Conservation (phyloP, 352 stramenopile species). For the Globisporangium nunn region DNA sequence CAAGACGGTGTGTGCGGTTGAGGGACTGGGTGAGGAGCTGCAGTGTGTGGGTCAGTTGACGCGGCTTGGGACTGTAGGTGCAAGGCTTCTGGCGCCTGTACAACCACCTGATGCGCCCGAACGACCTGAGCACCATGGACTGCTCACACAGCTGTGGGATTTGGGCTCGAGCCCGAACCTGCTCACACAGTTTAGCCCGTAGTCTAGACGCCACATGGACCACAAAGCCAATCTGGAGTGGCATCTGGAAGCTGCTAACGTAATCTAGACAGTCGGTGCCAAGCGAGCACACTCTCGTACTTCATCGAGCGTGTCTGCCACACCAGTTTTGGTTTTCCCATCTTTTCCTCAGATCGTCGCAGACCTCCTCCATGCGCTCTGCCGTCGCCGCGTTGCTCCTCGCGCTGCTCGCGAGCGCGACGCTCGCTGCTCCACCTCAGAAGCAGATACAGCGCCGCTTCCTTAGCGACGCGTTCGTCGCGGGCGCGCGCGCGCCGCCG, state of each 20-base stretch:
- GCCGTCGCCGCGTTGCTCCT: not conserved
- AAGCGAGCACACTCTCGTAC: not conserved
- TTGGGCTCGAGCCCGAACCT: too few relatives aligned
- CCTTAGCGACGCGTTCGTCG: slow-evolving; percentile 24
- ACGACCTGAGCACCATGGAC: slow-evolving; percentile 90
- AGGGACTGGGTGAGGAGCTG: too few relatives aligned
- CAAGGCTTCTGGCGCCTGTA: slow-evolving; percentile 93
- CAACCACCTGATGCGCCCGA: slow-evolving; percentile 89
- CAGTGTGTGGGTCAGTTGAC: too few relatives aligned
- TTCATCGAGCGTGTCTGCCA: not conserved
- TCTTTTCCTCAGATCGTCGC: too few relatives aligned
- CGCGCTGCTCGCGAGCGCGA: not conserved
- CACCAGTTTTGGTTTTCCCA: too few relatives aligned
- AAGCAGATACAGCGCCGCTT: slow-evolving; percentile 9
- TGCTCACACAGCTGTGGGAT: too few relatives aligned
- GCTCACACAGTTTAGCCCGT: too few relatives aligned
- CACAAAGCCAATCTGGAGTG: too few relatives aligned
- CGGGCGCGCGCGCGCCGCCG: slow-evolving; percentile 20
- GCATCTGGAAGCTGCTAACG: too few relatives aligned
- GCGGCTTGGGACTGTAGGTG: slow-evolving; percentile 29
- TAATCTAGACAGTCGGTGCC: too few relatives aligned
- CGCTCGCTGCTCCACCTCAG: not conserved
- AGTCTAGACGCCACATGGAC: too few relatives aligned
- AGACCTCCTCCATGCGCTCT: too few relatives aligned
- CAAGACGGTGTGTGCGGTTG: slow-evolving; percentile 62